Evolutionary conservation across 2,329 filamentous ascomycete species (phyloP).

Genomic region (Pseudopyrenochaeta lycopersici): DNA sequence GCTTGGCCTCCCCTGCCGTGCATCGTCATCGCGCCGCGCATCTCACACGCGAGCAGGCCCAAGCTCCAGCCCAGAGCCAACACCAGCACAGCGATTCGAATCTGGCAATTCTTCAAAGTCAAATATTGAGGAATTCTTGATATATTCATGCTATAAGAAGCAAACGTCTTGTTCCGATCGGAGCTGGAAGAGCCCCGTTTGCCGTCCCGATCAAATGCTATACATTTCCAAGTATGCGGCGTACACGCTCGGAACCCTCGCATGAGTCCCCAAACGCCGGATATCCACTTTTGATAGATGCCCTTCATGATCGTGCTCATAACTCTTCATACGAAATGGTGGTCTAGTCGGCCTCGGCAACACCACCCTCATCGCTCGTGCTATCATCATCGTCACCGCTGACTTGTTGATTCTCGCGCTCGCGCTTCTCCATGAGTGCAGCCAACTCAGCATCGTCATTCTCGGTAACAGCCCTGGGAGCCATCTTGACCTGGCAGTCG

Average conservation of each 20-base stretch:
- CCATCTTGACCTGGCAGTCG: slow-evolving; percentile 92
- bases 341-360: slow-evolving; percentile 47
- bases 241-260: slow-evolving; percentile 25
- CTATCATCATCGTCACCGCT: slow-evolving; percentile 96
- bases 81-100: neutral
- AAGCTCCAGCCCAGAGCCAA: slow-evolving; percentile 10
- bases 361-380: slow-evolving; percentile 86
- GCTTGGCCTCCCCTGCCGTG: slow-evolving; percentile 7
- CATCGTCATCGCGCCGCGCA: slow-evolving; percentile 25
- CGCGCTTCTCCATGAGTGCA: slow-evolving; percentile 98
- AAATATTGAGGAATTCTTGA: neutral
- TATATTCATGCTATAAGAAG: neutral
- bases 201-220: slow-evolving; percentile 7
- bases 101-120: neutral
- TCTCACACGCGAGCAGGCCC: slow-evolving; percentile 15
- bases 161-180: neutral
- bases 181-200: neutral
- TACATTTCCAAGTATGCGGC: slow-evolving; percentile 29
- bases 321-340: slow-evolving; percentile 17
- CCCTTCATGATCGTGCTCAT: slow-evolving; percentile 22
- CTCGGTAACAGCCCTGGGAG: slow-evolving; percentile 98
- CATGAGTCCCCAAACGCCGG: slow-evolving; percentile 38
- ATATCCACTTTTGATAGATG: slow-evolving; percentile 35
- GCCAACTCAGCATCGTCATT: slow-evolving; percentile 97
- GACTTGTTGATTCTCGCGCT: slow-evolving; percentile 96